Base-by-base conservation (phyloP, 139 green algal species). In the Nannochloris sp. region DNA sequence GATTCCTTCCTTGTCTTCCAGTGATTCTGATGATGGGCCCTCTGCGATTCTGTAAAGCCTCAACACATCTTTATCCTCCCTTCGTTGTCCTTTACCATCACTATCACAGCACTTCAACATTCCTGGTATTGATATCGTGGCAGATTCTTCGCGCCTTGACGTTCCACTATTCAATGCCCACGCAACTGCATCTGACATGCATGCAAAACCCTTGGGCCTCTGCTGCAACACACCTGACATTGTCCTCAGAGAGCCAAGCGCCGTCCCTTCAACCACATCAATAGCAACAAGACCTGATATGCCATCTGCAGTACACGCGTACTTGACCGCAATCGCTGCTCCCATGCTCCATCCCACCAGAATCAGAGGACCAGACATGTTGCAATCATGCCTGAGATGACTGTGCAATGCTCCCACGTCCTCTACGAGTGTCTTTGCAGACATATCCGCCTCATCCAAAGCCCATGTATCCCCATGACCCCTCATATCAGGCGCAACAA, bases 201-300 rank as follows among this genome's bases (percentile, higher is more conserved):
- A 72, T 18, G 37, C 8, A 69, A 96, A 94, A 29, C 44, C 57
- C 6, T 46, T 12, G 4, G 87, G 84, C 10, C 87, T 67, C 5
- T 62, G 64, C 6, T 66, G 61, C 27, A 95, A 66, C 12, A 94
- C 64, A 10, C 50, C 71, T 5, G 59, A 60, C 90, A 96, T 95
- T 70, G 81, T 70, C 4, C 82, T 87, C 40, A 95, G 67, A 1
- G 85, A 82, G 4, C 82, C 80, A 5, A 94, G 16, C 23, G 90
- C 90, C 1, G 86, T 91, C 29, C 88, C 90, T 70, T 95, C 90
- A 24, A 95, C 90, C 8, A 97, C 88, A 62, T 97, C 90, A n/a
- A 97, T 83, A 10, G 95, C 85, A 18, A 93, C 72, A 25, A 93
- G n/a, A 0, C 88, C 90, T 29, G 81, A 71, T 31, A 90, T 72